A percentile compares a stretch with the other conserved stretches of the same genome.
These are phyloP conservation scores for Trichoderma sp. DNA, from an alignment of 2,329 filamentous ascomycete species.

Conservation along the genomic window DNA sequence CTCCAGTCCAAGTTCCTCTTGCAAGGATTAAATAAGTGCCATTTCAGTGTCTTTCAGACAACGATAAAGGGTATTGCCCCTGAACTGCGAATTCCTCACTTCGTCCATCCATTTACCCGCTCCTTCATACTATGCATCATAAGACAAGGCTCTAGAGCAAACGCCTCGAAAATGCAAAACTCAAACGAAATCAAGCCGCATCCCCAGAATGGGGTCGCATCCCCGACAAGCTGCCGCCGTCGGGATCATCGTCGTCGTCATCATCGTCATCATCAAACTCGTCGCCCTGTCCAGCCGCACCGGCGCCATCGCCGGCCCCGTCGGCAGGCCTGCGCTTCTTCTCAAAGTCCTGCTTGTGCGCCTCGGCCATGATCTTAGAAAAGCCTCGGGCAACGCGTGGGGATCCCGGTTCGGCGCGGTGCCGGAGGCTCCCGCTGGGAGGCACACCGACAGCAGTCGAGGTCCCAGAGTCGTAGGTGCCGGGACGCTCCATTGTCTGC, in stretches of 20 bases:
- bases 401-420: constrained; percentile 39
- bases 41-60: no score
- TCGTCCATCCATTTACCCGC: neutral
- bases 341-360: constrained; percentile 91
- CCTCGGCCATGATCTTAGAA: constrained; percentile 72
- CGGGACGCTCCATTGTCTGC: constrained; percentile 3
- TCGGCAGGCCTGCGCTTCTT: constrained; percentile 61
- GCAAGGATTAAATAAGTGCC: no score
- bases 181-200: neutral
- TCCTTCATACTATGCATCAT: neutral
- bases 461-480: constrained; percentile 28
- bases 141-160: neutral
- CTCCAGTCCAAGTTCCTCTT: no score
- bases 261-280: constrained; percentile 41
- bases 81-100: neutral
- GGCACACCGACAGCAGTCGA: constrained; percentile 34
- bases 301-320: constrained; percentile 33
- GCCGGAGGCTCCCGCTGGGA: constrained; percentile 33
- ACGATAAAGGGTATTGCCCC: no score
- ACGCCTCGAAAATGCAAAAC: neutral
- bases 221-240: constrained; percentile 28
- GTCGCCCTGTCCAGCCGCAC: constrained; percentile 40
- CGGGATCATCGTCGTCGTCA: constrained; percentile 31
- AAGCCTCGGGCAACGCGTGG: constrained; percentile 43
- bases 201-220: neutral